Percentiles rank a stretch among this genome's conserved stretches.
phyloP scores from a whole-genome alignment of 208 protist genomes.

The Acanthamoeba triangularis region DNA sequence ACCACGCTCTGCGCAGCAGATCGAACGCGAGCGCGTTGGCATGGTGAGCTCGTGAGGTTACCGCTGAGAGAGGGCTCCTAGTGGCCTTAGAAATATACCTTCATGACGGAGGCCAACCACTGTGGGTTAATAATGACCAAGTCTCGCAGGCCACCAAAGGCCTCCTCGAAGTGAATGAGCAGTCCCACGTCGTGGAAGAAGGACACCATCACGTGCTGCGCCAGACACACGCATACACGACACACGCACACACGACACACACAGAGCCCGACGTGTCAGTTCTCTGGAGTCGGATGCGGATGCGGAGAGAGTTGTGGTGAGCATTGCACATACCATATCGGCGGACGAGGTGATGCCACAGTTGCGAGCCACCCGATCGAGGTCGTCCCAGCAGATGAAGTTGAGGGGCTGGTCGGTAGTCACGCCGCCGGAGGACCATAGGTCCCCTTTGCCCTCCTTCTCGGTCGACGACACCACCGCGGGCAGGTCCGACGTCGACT shows the following conservation, averaged over 20 bases:
- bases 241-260: not conserved
- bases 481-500: not conserved
- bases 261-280: not conserved
- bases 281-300: not conserved
- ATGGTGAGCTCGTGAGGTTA: not conserved
- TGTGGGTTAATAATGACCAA: conserved; percentile 67
- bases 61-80: not conserved
- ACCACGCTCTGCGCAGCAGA: not conserved
- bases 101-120: conserved; percentile 77
- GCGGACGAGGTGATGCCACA: conserved; percentile 14
- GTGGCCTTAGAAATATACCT: not conserved
- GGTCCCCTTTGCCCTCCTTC: not conserved
- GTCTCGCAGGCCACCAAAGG: conserved; percentile 26
- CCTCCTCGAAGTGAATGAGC: conserved; percentile 53
- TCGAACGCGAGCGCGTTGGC: not conserved
- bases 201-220: conserved; percentile 30
- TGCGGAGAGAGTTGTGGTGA: not conserved
- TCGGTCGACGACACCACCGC: not conserved
- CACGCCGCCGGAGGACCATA: conserved; percentile 26
- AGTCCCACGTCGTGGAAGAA: conserved; percentile 67
- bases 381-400: conserved; percentile 35
- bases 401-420: conserved; percentile 4
- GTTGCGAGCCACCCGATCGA: conserved; percentile 17
- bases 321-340: not conserved
- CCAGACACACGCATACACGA: not conserved